Conservation (phyloP, 306 rosid genomes). For the Acacia crassicarpa region DNA sequence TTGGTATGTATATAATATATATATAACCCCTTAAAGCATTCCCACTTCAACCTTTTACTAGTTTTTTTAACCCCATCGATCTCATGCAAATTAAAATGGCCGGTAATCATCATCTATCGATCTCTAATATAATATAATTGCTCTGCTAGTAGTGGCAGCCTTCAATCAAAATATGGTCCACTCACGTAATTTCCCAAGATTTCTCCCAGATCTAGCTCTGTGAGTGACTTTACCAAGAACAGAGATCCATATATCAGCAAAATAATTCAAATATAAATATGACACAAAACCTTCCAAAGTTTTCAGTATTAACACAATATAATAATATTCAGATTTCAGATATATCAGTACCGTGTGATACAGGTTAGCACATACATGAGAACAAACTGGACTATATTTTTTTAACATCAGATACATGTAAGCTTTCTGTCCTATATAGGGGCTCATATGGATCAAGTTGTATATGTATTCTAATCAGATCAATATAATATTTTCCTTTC, state of each 20-base stretch:
- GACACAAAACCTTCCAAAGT: not conserved
- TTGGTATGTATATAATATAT: not conserved
- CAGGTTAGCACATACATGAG: not conserved
- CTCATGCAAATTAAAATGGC: conserved; percentile 7
- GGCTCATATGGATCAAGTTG: not conserved
- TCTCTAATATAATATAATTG: conserved; percentile 19
- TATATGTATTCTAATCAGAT: not conserved
- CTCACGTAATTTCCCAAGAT: conserved; percentile 29
- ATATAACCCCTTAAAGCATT: conserved; percentile 21
- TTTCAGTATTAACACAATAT: not conserved
- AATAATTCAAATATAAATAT: not conserved
- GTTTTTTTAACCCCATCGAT: not conserved
- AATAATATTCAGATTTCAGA: not conserved
- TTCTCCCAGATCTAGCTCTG: conserved; percentile 27
- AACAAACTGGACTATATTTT: not conserved
- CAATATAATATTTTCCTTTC: not conserved
- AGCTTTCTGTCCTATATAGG: not conserved
- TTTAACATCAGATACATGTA: not conserved
- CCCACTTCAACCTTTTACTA: conserved; percentile 25
- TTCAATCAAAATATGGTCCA: conserved; percentile 27
- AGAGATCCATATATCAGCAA: not conserved
- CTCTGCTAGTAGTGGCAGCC: conserved; percentile 21
- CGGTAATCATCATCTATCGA: not conserved
- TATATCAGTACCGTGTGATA: not conserved
- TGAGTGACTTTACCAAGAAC: conserved; percentile 2